A percentile compares a stretch with the other conserved stretches of the same genome.
phyloP scores from a whole-genome alignment of 805 yeast species.

The Suhomyces canberraensis region DNA sequence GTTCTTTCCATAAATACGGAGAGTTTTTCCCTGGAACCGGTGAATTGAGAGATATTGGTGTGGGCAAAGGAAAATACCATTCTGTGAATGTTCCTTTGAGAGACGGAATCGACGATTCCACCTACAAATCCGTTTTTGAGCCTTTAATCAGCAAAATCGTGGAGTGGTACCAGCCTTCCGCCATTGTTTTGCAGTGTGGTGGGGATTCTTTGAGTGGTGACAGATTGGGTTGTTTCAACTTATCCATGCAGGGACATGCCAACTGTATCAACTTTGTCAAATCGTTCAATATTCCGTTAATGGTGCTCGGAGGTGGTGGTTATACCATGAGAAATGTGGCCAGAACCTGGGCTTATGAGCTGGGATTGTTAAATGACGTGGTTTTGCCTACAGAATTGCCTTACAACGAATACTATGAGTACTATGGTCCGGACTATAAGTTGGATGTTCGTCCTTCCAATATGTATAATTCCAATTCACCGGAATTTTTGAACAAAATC shows the following conservation, averaged over 20 bases:
- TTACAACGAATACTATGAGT: constrained; percentile 29
- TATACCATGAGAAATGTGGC: constrained; percentile 28
- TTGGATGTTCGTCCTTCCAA: constrained; percentile 25
- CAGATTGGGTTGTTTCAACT: constrained; percentile 26
- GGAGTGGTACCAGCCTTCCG: constrained; percentile 29
- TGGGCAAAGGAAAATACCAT: constrained; percentile 26
- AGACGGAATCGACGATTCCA: constrained; percentile 27
- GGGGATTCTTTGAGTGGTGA: constrained; percentile 28
- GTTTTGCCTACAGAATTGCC: constrained; percentile 23
- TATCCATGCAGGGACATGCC: constrained; percentile 28
- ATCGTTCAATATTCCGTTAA: constrained; percentile 22
- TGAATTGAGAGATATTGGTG: constrained; percentile 26
- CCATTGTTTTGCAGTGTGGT: constrained; percentile 26
- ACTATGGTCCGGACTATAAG: constrained; percentile 28
- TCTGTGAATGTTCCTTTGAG: constrained; percentile 26
- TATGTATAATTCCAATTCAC: constrained; percentile 27
- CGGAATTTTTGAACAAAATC: constrained; percentile 25
- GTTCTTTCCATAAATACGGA: constrained; percentile 26
- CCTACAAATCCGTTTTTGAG: constrained; percentile 27
- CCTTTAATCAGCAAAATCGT: constrained; percentile 23
- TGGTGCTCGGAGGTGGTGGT: constrained; percentile 30
- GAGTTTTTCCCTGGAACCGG: constrained; percentile 30
- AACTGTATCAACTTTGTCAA: constrained; percentile 25
- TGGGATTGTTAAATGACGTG: constrained; percentile 23
- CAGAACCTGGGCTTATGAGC: constrained; percentile 26